Evolutionary conservation across 495 filamentous ascomycete species (phyloP).

Genomic region (Podospora pseudopauciseta): DNA sequence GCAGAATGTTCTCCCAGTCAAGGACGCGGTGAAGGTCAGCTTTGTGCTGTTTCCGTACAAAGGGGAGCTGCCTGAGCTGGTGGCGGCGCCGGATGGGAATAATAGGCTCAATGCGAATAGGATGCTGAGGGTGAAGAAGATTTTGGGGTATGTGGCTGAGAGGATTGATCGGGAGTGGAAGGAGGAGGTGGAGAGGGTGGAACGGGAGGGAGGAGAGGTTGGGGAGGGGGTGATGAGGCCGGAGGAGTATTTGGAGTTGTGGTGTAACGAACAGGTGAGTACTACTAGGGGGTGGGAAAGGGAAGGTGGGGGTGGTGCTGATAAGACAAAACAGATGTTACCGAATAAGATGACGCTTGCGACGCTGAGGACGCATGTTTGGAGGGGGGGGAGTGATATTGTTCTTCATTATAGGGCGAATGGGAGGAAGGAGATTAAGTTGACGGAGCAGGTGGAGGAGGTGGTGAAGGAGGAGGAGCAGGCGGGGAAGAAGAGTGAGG

Average conservation of each 20-base stretch:
- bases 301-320: constrained; percentile 14
- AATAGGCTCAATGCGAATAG: constrained; percentile 92
- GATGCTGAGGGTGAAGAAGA: constrained; percentile 94
- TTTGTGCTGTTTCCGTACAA: constrained; percentile 86
- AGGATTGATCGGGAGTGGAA: constrained; percentile 65
- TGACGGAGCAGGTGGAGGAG: constrained; percentile 16
- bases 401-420: constrained; percentile 88
- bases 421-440: constrained; percentile 60
- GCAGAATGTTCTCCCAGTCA: constrained; percentile 75
- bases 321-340: constrained; percentile 39
- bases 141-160: constrained; percentile 88
- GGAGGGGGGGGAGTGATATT: constrained; percentile 89
- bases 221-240: constrained; percentile 64
- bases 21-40: constrained; percentile 91
- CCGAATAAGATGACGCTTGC: constrained; percentile 79
- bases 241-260: constrained; percentile 89
- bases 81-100: constrained; percentile 61
- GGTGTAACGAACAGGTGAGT: constrained; percentile 86
- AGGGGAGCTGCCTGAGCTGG: constrained; percentile 67
- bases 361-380: constrained; percentile 83
- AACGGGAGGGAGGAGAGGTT: constrained; percentile 42
- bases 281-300: constrained; percentile 7
- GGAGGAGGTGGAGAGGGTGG: constrained; percentile 49
- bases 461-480: constrained; percentile 7
- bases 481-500: not conserved